phyloP scores from a whole-genome alignment of 179 eudicot genomes.

The Spergularia azorica region DNA sequence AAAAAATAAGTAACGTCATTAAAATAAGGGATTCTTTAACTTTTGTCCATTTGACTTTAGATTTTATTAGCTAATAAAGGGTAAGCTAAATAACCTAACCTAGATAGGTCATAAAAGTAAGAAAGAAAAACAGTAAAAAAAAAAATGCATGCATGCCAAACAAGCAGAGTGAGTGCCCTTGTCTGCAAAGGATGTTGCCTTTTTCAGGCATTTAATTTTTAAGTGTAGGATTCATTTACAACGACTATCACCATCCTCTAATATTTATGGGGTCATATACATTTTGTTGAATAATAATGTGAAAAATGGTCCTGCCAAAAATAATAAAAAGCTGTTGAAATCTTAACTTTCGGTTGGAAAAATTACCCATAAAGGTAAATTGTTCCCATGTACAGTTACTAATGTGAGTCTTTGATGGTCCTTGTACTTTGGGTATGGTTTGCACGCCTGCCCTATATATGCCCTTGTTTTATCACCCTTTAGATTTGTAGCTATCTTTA shows the following conservation, averaged over 20 bases:
- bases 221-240: slow-evolving; percentile 11
- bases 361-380: slow-evolving; percentile 36
- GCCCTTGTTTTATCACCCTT: neutral
- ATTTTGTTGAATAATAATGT: neutral
- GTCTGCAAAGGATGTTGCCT: slow-evolving; percentile 25
- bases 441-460: slow-evolving; percentile 25
- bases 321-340: slow-evolving; percentile 20
- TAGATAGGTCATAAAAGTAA: neutral
- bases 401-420: slow-evolving; percentile 32
- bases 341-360: slow-evolving; percentile 19
- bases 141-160: slow-evolving; percentile 9
- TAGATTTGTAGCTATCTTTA: too few species aligned
- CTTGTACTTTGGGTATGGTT: slow-evolving; percentile 36
- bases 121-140: neutral
- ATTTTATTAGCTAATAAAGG: neutral
- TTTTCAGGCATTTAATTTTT: slow-evolving; percentile 19
- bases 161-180: slow-evolving; percentile 12
- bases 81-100: neutral
- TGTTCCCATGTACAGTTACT: slow-evolving; percentile 34
- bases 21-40: neutral
- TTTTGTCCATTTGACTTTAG: neutral
- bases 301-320: slow-evolving; percentile 4
- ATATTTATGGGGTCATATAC: neutral
- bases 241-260: slow-evolving; percentile 34
- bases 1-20: neutral